Evolutionary conservation across 2,329 filamentous ascomycete species (phyloP).

Genomic region (Ciborinia camelliae): DNA sequence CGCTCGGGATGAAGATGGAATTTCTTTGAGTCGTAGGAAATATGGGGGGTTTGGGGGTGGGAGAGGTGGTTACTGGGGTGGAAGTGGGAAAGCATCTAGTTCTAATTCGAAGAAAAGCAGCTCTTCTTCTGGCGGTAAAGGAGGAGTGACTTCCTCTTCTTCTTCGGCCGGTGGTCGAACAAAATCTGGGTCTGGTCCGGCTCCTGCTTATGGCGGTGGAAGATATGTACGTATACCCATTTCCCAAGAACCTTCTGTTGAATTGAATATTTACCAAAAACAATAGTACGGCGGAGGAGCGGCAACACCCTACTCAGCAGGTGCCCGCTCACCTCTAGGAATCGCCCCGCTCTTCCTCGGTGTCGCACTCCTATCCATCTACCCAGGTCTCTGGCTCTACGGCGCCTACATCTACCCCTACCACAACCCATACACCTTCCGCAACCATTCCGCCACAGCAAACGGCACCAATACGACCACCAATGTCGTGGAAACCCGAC

Average conservation of each 20-base stretch:
- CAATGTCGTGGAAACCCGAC: conserved; percentile 40
- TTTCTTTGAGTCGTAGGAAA: background rate
- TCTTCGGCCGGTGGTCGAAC: conserved; percentile 49
- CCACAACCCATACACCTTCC: conserved; percentile 52
- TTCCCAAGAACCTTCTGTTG: background rate
- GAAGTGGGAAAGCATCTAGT: background rate
- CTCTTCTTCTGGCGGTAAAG: conserved; percentile 26
- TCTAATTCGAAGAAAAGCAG: conserved; percentile 20
- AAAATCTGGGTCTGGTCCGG: conserved; percentile 54
- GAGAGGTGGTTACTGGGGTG: background rate
- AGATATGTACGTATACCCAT: conserved; percentile 40
- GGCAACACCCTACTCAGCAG: conserved; percentile 56
- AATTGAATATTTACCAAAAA: background rate
- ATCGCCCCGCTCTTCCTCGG: conserved; percentile 54
- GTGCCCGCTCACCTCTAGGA: conserved; percentile 46
- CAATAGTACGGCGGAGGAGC: conserved; percentile 61
- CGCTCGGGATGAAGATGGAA: background rate
- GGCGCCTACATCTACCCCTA: conserved; percentile 61
- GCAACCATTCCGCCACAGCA: conserved; percentile 42
- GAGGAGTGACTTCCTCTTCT: conserved; percentile 28
- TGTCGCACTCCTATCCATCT: conserved; percentile 43
- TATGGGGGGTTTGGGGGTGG: background rate
- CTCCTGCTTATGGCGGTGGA: conserved; percentile 58
- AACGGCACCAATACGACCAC: conserved; percentile 37
- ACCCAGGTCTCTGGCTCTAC: conserved; percentile 60